Base-by-base conservation (phyloP, 2,329 filamentous ascomycete genomes). In the Alternaria gaisen region DNA sequence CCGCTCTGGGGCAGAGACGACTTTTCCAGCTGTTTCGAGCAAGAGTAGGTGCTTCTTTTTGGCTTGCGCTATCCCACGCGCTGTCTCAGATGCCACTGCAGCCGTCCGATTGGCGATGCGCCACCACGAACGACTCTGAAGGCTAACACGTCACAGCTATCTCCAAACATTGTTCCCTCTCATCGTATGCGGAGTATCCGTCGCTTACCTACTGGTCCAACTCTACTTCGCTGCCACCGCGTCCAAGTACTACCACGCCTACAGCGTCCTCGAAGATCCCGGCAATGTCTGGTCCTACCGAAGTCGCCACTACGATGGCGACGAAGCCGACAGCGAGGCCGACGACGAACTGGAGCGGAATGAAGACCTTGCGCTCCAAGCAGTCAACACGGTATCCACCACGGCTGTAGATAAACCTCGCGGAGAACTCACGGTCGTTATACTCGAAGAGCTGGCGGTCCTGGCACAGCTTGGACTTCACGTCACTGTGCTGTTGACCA, bases 121-220 rank as follows among this genome's bases (percentile, higher is more conserved):
- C 47, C 51, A 47, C 30, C 58, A 38, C 38, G 4, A 30, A 59
- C 14, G 43, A 24, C 56, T n/a, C 16, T n/a, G 12, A n/a, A 6
- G 20, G 34, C 56, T 55, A 46, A 59, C 26, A 52, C 40, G 42
- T 38, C 50, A 18, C 76, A 94, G 92, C 78, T 94, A 91, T 78
- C 86, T 97, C 55, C 90, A 92, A 79, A 88, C 92, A 62, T 83
- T 97, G 47, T 84, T 98, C 56, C 95, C 95, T 56, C 82, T 95
- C 62, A 81, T 89, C 63, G 84, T 90, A 59, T 87, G 93, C 78
- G 85, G 81, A 64, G 70, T 91, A 26, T 98, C 95, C 7, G 77
- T 94, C 67, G 76, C 91, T 53, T 84, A 88, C 68, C 85, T 97
- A 58, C 69, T 85, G 20, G 75, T 85, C 69, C 87, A 90, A 73